Base-by-base conservation (phyloP, 2,329 filamentous ascomycete genomes). In the Verticillium longisporum region DNA sequence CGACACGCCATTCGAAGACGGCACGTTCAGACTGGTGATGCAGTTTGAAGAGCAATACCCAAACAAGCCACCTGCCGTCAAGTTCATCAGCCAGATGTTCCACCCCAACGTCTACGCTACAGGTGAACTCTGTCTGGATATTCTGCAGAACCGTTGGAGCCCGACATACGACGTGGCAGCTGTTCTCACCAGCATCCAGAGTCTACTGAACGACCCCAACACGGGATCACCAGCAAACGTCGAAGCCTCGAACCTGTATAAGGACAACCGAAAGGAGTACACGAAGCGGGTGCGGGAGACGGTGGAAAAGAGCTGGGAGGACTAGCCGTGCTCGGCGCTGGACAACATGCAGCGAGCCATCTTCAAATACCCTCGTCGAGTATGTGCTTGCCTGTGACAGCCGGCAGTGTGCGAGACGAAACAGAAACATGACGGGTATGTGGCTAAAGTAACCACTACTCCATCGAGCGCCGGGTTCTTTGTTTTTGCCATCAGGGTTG, bases 231-330 rank as follows among this genome's bases (percentile, higher is more conserved):
- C 95, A 0, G 95, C 95, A 61, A 99, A 99, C 70, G 95, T 98
- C 68, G 95, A 99, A 78, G 95, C 95, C 1, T 97, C 92, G 60
- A 99, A 98, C 73, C 82, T 98, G 9, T 99, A 98, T 83, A 98
- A 98, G 75, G 95, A 99, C 72, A 98, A 98, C 75, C 86, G 93
- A 65, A 92, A 93, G 74, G 95, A 99, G 72, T 99, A 99, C 72
- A 91, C 89, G 32, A 99, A 99, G 80, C 83, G 93, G 18, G 95
- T 99, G 54, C 83, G 92, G 56, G 95, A 98, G 80, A 97, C 94
- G 0, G 95, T 99, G 15, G 95, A 99, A 82, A 98, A 97, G 85
- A 98, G 94, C 79, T 99, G 95, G 95, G 95, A 98, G 66, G 94
- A 97, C 71, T 96, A 50, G 45, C n/a, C 45, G n/a, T 21, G 45